Evolutionary conservation across 2,329 filamentous ascomycete species (phyloP).

Genomic region (Raffaelea ambrosiae): DNA sequence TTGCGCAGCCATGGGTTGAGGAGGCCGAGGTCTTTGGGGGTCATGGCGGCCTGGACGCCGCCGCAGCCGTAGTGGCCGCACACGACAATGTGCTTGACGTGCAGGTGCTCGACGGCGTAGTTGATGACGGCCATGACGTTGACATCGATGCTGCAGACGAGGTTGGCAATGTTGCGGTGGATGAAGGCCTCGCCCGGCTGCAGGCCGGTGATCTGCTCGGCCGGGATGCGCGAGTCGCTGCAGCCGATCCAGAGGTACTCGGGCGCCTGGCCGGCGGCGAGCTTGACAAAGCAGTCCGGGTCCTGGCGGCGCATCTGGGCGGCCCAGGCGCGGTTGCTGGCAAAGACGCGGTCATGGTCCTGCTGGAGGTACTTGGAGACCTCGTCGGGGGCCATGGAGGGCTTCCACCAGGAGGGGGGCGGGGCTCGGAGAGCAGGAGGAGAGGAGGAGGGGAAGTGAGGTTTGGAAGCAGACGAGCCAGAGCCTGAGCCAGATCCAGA

Average conservation of each 20-base stretch:
- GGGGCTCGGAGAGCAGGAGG: neutral
- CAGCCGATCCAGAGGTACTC: constrained; percentile 86
- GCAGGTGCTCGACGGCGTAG: constrained; percentile 73
- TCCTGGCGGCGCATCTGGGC: constrained; percentile 47
- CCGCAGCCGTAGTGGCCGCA: constrained; percentile 69
- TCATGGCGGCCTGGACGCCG: constrained; percentile 43
- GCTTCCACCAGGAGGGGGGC: neutral
- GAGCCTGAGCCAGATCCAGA: too few species aligned
- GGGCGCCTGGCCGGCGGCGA: constrained; percentile 56
- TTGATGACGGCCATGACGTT: constrained; percentile 50
- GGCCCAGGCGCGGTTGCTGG: constrained; percentile 61
- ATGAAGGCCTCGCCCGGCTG: constrained; percentile 88
- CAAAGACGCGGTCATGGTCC: constrained; percentile 59
- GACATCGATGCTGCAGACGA: constrained; percentile 65
- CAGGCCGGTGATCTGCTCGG: constrained; percentile 75
- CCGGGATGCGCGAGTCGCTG: constrained; percentile 84
- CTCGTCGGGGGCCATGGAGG: constrained; percentile 21
- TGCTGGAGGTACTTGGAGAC: constrained; percentile 49
- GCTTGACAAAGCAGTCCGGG: constrained; percentile 56
- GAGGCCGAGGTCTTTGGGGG: constrained; percentile 59
- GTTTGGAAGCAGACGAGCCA: too few species aligned
- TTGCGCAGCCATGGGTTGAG: constrained; percentile 68
- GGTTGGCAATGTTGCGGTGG: constrained; percentile 92
- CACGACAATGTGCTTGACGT: constrained; percentile 73
- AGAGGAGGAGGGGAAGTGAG: too few species aligned